Evolutionary conservation across 352 stramenopile species (phyloP).

Genomic region (Phytophthora pini): DNA sequence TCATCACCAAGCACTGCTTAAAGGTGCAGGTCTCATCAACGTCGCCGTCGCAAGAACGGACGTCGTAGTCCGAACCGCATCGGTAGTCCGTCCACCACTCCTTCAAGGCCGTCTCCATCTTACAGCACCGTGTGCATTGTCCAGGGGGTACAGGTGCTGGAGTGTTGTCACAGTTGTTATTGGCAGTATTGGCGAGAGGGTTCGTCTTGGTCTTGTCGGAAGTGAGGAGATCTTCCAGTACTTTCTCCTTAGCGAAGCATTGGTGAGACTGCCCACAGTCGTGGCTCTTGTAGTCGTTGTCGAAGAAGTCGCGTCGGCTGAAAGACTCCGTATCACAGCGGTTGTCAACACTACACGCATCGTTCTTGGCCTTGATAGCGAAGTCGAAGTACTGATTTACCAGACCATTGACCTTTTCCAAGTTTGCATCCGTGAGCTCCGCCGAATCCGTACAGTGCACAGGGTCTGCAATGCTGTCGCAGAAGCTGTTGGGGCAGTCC

Average conservation of each 20-base stretch:
- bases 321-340: no score
- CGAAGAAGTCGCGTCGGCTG: slow-evolving; percentile 39
- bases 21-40: slow-evolving; percentile 40
- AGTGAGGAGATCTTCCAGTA: slow-evolving; percentile 30
- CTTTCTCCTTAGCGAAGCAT: slow-evolving; percentile 41
- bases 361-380: slow-evolving; percentile 49
- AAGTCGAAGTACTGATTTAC: slow-evolving; percentile 52
- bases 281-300: slow-evolving; percentile 25
- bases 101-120: slow-evolving; percentile 50
- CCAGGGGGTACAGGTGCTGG: slow-evolving; percentile 34
- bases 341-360: slow-evolving; percentile 35
- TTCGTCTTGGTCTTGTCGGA: slow-evolving; percentile 37
- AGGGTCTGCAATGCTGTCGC: slow-evolving; percentile 29
- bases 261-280: slow-evolving; percentile 17
- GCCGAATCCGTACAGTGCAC: slow-evolving; percentile 13
- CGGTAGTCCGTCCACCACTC: slow-evolving; percentile 77
- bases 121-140: slow-evolving; percentile 57
- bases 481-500: slow-evolving; percentile 48
- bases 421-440: slow-evolving; percentile 39
- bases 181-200: slow-evolving; percentile 30
- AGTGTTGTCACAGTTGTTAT: slow-evolving; percentile 30
- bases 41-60: slow-evolving; percentile 46
- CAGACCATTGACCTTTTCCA: slow-evolving; percentile 31
- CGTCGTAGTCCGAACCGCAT: slow-evolving; percentile 58
- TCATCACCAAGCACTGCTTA: slow-evolving; percentile 64